Base-by-base conservation (phyloP, 1,284 basidiomycete genomes). In the Tylopilus orsonianus region DNA sequence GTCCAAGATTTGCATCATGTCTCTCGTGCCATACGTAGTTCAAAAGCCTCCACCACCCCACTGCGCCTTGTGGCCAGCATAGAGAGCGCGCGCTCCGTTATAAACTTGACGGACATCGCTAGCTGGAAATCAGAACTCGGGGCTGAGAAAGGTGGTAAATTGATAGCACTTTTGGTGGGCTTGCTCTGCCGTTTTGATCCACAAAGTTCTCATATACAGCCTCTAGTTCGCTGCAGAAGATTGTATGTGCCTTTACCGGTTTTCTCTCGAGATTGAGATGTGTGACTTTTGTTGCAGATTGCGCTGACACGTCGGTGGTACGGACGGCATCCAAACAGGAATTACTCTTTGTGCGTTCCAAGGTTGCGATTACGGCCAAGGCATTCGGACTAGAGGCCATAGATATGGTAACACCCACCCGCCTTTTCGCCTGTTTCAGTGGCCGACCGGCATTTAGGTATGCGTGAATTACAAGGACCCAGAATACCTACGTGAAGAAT, bases 171-270 rank as follows among this genome's bases (percentile, higher is more conserved):
- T 34, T 65, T 89, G 64, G 80, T 68, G 18, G 38, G 59, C 23
- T n/a, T 19, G 20, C n/a, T 26, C 24, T 24, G 12, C 12, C 16
- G 19, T 41, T 24, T 38, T 40, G 47, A 29, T 81, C 60, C 78
- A 80, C 20, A 10, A 29, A 18, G 63, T 44, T 74, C 64, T 32
- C 13, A 44, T 18, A 14, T 18, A 35, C 40, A 43, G 22, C 9
- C 16, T n/a, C 2, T 58, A 93, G 90, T 94, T 94, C 64, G 92
- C 90, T 4, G 90, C 91, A 27, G 92, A 95, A 71, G 92, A 96
- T 61, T 95, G 90, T 92, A 62, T 62, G 77, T 9, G 13, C 14
- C 3, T 26, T 26, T 57, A 5, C 53, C 37, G 37, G 46, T 22
- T 32, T 33, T 19, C 19, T 4, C 29, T 44, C 16, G n/a, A 19